Percentiles rank a stretch among this genome's conserved stretches.
phyloP scores from a whole-genome alignment of 805 yeast genomes.

The Saccharomyces jurei region DNA sequence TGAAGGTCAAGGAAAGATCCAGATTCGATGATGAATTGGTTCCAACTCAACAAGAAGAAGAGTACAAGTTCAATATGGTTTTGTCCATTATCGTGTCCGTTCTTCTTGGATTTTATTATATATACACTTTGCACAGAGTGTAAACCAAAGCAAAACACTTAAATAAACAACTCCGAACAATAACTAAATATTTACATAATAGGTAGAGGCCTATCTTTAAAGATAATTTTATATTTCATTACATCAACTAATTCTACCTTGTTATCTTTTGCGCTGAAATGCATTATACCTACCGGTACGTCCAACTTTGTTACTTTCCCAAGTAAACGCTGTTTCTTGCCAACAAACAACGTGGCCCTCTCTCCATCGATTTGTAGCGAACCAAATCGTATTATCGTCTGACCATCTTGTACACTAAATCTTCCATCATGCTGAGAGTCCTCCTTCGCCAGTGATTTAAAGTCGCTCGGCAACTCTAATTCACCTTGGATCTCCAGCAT shows the following conservation, averaged over 20 bases:
- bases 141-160: not conserved
- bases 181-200: slow-evolving; percentile 43
- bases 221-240: slow-evolving; percentile 49
- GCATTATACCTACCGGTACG: slow-evolving; percentile 58
- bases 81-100: slow-evolving; percentile 16
- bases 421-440: slow-evolving; percentile 29
- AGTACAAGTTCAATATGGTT: slow-evolving; percentile 21
- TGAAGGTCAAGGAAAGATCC: slow-evolving; percentile 38
- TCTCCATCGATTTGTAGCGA: slow-evolving; percentile 16
- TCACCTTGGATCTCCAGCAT: slow-evolving; percentile 71
- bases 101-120: slow-evolving; percentile 16
- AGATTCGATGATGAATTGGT: slow-evolving; percentile 31
- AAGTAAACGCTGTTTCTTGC: slow-evolving; percentile 60
- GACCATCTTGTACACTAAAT: slow-evolving; percentile 12
- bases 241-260: slow-evolving; percentile 50
- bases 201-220: slow-evolving; percentile 66
- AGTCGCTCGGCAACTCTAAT: slow-evolving; percentile 36
- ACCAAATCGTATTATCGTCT: slow-evolving; percentile 22
- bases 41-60: slow-evolving; percentile 20
- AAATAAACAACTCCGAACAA: not conserved
- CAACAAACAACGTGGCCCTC: slow-evolving; percentile 52
- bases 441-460: slow-evolving; percentile 17
- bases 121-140: not conserved
- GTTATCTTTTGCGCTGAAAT: slow-evolving; percentile 30
- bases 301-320: slow-evolving; percentile 53